Evolutionary conservation across 2,329 filamentous ascomycete species (phyloP), one percentile per base, ranked within the genome.

Genomic region (Arthrocladium fulminans): DNA sequence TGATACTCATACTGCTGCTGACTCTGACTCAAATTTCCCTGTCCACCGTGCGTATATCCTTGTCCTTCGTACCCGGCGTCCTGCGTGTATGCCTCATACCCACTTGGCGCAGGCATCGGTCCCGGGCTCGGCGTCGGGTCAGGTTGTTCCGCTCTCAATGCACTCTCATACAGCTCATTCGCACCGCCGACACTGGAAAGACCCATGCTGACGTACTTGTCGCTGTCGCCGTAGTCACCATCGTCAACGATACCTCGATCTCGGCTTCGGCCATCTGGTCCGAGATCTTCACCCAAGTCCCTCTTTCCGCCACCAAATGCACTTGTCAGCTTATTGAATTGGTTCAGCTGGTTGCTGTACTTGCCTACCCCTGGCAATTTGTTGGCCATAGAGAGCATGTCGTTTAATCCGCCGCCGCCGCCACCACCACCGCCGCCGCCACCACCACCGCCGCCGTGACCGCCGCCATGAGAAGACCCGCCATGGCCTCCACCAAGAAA

Each of bases 281-380:
- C 48, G 30, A 50, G 46, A 25, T 34, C 49, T 4, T 54, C 51
- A n/a, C 49, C 51, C 8, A 48, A n/a, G n/a, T 47, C 44, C 9
- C 44, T 32, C 23, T 39, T 47, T 10, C 54, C 44, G 23, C 47
- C 42, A 17, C 48, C 51, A 27, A 53, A 45, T 4, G 44, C 46
- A 24, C 51, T 49, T 25, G 51, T 48, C 29, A 56, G 49, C 45
- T 59, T 60, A 32, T 35, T 40, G 51, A 57, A 58, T 43, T 56
- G 57, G 50, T 50, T 55, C 32, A 56, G 41, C 23, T 50, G 39
- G 30, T 45, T 47, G n/a, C 49, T 37, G n/a, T 54, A 48, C 19
- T 51, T 51, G 9, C 45, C 40, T 1, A 54, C 48, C 2, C 57
- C 57, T 1, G 57, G 55, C n/a, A 59, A 45, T 40, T 59, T 56